Percentiles rank a stretch among this genome's conserved stretches.
These are phyloP conservation scores for Dispira parvispora DNA, from an alignment of 192 early-diverging fungal genomes.

Conservation along the genomic window DNA sequence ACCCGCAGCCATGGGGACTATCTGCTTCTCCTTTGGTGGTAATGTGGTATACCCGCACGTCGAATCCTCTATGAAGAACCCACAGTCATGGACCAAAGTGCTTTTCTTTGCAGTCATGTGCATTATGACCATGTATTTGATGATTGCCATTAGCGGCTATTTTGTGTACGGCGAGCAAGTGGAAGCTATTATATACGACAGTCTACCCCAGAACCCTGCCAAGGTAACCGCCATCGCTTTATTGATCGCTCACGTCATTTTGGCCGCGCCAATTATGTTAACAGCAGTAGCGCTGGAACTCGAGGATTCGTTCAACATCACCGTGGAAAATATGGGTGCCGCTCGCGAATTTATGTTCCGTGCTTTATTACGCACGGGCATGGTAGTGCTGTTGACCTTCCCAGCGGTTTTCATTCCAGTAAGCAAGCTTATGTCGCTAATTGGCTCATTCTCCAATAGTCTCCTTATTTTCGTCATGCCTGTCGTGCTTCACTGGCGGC, in stretches of 20 bases:
- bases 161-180: conserved; percentile 46
- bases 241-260: conserved; percentile 60
- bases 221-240: conserved; percentile 44
- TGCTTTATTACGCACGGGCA: conserved; percentile 28
- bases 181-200: conserved; percentile 45
- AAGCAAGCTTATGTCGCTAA: conserved; percentile 46
- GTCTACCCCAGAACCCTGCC: conserved; percentile 36
- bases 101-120: conserved; percentile 33
- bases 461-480: conserved; percentile 59
- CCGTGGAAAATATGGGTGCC: conserved; percentile 21
- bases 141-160: conserved; percentile 53
- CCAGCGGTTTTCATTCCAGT: conserved; percentile 58
- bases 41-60: conserved; percentile 71
- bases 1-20: conserved; percentile 48
- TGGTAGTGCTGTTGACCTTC: conserved; percentile 33
- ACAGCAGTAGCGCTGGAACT: conserved; percentile 47
- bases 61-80: conserved; percentile 54
- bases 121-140: conserved; percentile 45
- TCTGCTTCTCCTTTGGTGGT: conserved; percentile 56
- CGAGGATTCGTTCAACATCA: conserved; percentile 40
- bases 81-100: conserved; percentile 46
- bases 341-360: conserved; percentile 33
- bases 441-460: conserved; percentile 57
- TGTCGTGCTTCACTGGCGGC: conserved; percentile 46
- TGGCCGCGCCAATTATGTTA: conserved; percentile 69